A percentile compares a stretch with the other conserved stretches of the same genome.
Evolutionary conservation across 306 rosid genomes (phyloP).

Genomic region (Dicorynia guianensis): DNA sequence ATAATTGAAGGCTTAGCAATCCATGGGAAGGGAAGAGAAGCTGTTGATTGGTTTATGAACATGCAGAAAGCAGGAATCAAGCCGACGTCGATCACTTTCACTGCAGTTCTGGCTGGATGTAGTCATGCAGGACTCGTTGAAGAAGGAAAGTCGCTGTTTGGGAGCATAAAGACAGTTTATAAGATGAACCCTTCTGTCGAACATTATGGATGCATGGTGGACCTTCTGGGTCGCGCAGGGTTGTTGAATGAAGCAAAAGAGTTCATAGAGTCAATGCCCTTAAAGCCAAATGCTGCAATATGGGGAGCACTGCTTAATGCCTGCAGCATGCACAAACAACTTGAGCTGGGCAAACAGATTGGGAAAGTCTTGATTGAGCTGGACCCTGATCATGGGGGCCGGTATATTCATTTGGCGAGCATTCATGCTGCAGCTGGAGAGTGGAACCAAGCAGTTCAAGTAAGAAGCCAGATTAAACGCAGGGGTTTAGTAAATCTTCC

Average conservation of each 20-base stretch:
- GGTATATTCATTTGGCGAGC: constrained; percentile 60
- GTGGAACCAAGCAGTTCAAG: constrained; percentile 58
- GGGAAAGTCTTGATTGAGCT: constrained; percentile 56
- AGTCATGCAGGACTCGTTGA: constrained; percentile 63
- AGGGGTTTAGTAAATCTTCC: constrained; percentile 50
- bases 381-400: constrained; percentile 59
- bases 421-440: constrained; percentile 60
- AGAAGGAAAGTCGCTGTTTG: constrained; percentile 57
- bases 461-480: constrained; percentile 58
- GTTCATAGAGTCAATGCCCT: constrained; percentile 60
- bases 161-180: constrained; percentile 48
- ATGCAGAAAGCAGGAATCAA: constrained; percentile 45
- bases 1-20: constrained; percentile 63
- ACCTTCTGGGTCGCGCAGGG: constrained; percentile 65
- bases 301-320: constrained; percentile 70
- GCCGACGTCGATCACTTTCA: constrained; percentile 59
- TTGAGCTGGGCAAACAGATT: constrained; percentile 59
- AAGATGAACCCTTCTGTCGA: constrained; percentile 55
- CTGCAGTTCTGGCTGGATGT: constrained; percentile 62
- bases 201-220: constrained; percentile 73
- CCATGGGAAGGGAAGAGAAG: constrained; percentile 46
- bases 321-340: constrained; percentile 54
- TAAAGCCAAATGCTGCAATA: constrained; percentile 60
- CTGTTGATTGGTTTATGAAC: constrained; percentile 38
- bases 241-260: constrained; percentile 58